Evolutionary conservation across 345 rosid genomes (phyloP), one percentile per base, ranked within the genome.

Genomic region (Moringa oleifera): DNA sequence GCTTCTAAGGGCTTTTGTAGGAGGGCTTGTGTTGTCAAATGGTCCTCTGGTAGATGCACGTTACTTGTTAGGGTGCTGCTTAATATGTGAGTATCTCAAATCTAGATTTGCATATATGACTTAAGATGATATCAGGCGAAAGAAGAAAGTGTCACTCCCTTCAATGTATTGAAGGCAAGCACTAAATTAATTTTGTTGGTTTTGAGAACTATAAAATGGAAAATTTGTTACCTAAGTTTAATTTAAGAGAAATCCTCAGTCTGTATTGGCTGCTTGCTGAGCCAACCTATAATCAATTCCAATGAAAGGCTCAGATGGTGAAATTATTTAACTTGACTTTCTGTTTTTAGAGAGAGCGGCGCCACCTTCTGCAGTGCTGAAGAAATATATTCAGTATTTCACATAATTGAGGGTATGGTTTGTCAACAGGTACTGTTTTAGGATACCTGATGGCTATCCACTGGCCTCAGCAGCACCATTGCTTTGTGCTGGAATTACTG

Each of bases 401-500:
- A 1, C 17, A 41, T 7, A 7, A 16, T 41, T 41, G 17, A 41
- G 2, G 17, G 12, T 41, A 16, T 11, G 12, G 47, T 41, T 41
- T 41, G 12, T 41, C 52, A 71, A 71, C 77, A 93, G 98, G 77
- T 93, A 84, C 73, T 93, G 98, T 70, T 88, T 75, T 61, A 79
- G 60, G 71, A 85, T 93, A 71, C 90, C 97, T 18, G 56, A 72
- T 33, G 76, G 64, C 68, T 86, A 80, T 70, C 96, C 97, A 2
- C 13, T 81, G 83, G 88, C 79, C 55, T 76, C 73, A 47, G 92
- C 96, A 51, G 97, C 97, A 12, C 98, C 96, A 18, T 74, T 84
- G 72, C 94, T 93, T 18, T 90, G 97, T 75, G 98, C 94, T 69
- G 91, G 97, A 71, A 81, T 89, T 60, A 92, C 94, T 6, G 94